A percentile compares a stretch with the other conserved stretches of the same genome.
These are phyloP conservation scores for Chenopodium suecicum DNA, from an alignment of 148 eudicot genomes.

Conservation along the genomic window DNA sequence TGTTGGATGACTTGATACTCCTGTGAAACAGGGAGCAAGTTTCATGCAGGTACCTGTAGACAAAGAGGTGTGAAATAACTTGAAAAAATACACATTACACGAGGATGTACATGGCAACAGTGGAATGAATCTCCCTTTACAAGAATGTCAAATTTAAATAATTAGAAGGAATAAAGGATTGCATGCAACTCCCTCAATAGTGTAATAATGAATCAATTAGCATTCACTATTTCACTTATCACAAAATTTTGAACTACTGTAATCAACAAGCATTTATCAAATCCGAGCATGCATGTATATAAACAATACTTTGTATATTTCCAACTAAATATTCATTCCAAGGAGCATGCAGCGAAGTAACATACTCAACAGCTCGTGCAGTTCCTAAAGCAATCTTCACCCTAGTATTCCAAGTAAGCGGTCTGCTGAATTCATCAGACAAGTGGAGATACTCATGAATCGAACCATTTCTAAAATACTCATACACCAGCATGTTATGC, in stretches of 20 bases:
- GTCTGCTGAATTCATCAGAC: constrained; percentile 70
- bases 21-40: constrained; percentile 49
- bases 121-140: background rate
- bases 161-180: background rate
- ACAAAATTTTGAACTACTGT: background rate
- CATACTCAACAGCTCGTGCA: constrained; percentile 73
- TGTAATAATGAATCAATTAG: background rate
- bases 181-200: background rate
- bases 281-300: background rate
- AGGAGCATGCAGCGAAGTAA: constrained; percentile 10
- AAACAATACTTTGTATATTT: background rate
- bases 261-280: background rate
- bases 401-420: constrained; percentile 73
- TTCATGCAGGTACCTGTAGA: constrained; percentile 61
- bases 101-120: background rate
- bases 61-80: background rate
- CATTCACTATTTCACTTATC: background rate
- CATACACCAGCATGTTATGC: constrained; percentile 57
- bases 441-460: constrained; percentile 69
- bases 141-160: background rate
- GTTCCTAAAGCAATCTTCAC: constrained; percentile 66
- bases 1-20: constrained; percentile 60
- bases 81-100: background rate
- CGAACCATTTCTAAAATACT: constrained; percentile 58
- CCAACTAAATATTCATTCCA: background rate